phyloP scores from a whole-genome alignment of 2,329 filamentous ascomycete species.

The Hypoxylon sp. region DNA sequence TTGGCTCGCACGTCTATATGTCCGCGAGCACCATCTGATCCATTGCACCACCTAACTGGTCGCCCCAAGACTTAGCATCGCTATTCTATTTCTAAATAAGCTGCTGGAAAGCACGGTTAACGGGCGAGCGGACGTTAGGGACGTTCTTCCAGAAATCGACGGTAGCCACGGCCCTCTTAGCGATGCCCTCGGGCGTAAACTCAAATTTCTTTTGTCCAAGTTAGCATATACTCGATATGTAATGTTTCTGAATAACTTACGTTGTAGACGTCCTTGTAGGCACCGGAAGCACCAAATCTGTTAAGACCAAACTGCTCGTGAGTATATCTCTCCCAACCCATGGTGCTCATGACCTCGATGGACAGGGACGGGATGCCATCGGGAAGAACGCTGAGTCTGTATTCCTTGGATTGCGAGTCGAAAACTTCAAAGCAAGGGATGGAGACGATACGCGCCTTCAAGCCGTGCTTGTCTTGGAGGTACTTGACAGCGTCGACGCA shows the following conservation, averaged over 20 bases:
- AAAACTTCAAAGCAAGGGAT: conserved; percentile 98
- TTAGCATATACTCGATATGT: conserved; percentile 51
- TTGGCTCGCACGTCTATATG: conserved; percentile 47
- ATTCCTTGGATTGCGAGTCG: conserved; percentile 92
- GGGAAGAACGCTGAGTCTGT: conserved; percentile 91
- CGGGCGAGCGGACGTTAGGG: conserved; percentile 88
- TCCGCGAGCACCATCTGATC: conserved; percentile 38
- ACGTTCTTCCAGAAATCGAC: conserved; percentile 98
- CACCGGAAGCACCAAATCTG: conserved; percentile 96
- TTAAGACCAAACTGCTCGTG: conserved; percentile 99
- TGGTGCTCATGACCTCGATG: conserved; percentile 95
- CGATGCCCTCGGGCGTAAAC: conserved; percentile 96
- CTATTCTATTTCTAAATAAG: conserved; percentile 73
- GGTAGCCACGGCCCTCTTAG: conserved; percentile 92
- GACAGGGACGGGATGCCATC: conserved; percentile 93
- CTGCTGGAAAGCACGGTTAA: conserved; percentile 98
- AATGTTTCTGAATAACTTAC: conserved; percentile 58
- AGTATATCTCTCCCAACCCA: conserved; percentile 99
- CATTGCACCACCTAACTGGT: conserved; percentile 35
- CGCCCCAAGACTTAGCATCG: conserved; percentile 31
- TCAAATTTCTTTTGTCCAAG: conserved; percentile 85
- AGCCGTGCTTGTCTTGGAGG: conserved; percentile 86
- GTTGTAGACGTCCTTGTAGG: conserved; percentile 98
- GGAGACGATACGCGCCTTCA: conserved; percentile 92
- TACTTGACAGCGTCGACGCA: conserved; percentile 92